Percentiles rank a stretch among this genome's conserved stretches.
phyloP scores from a whole-genome alignment of 352 stramenopile species.

The Globisporangium camurandrum region DNA sequence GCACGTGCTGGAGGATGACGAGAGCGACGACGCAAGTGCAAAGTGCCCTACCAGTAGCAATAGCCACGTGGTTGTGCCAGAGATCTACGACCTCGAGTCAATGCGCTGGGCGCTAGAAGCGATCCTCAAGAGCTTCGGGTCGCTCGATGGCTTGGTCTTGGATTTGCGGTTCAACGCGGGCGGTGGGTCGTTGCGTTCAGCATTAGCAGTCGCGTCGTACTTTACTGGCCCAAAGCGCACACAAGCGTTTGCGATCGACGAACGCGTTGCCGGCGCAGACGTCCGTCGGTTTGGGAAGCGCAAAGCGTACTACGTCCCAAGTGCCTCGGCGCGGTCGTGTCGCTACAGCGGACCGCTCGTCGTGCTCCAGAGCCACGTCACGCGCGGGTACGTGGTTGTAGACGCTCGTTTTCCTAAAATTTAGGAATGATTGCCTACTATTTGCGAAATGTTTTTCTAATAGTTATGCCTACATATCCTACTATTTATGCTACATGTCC shows the following conservation, averaged over 20 bases:
- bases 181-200: slow-evolving; percentile 52
- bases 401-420: no score
- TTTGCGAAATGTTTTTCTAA: no score
- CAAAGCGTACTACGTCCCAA: slow-evolving; percentile 58
- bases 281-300: slow-evolving; percentile 35
- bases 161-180: slow-evolving; percentile 73
- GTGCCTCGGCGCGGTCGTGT: slow-evolving; percentile 37
- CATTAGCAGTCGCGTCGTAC: slow-evolving; percentile 64
- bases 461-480: background rate
- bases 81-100: slow-evolving; percentile 82
- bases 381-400: slow-evolving; percentile 42
- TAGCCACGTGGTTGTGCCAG: slow-evolving; percentile 35
- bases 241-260: slow-evolving; percentile 61
- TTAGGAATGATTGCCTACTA: no score
- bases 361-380: slow-evolving; percentile 69
- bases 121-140: slow-evolving; percentile 53
- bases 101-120: slow-evolving; percentile 85
- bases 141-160: slow-evolving; percentile 63
- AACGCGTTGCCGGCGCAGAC: slow-evolving; percentile 35
- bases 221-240: slow-evolving; percentile 42
- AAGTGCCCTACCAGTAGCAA: slow-evolving; percentile 4
- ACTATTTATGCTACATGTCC: slow-evolving; percentile 1
- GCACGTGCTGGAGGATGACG: background rate
- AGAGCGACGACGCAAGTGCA: slow-evolving; percentile 1
- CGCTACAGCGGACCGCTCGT: slow-evolving; percentile 62